Conservation (phyloP, 257 asterid species). For the Oldenlandia corymbosa region DNA sequence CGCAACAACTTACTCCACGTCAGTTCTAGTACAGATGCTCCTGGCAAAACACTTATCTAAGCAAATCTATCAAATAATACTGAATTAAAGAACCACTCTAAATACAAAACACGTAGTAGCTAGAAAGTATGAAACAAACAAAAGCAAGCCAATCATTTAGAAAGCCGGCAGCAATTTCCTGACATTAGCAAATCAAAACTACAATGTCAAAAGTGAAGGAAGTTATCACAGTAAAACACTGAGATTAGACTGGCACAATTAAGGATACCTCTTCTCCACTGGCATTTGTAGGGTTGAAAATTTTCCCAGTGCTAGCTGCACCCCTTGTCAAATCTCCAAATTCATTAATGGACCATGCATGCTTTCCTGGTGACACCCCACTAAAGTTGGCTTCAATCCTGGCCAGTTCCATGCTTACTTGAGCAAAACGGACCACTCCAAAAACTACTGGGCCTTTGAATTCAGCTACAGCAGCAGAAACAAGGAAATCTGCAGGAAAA, state of each 20-base stretch:
- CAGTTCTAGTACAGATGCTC: too few species aligned
- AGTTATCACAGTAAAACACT: not conserved
- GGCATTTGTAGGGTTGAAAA: slow-evolving; percentile 46
- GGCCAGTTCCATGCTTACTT: slow-evolving; percentile 79
- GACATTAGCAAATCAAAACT: not conserved
- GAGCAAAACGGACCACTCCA: slow-evolving; percentile 91
- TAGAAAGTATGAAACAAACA: not conserved
- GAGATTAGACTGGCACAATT: not conserved
- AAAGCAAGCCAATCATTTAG: not conserved
- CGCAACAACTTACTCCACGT: too few species aligned
- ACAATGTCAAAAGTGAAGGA: not conserved
- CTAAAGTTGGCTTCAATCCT: slow-evolving; percentile 86
- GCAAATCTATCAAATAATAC: not conserved
- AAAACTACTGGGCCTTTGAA: slow-evolving; percentile 76
- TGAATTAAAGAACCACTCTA: not conserved
- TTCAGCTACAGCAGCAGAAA: slow-evolving; percentile 90
- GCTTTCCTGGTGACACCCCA: slow-evolving; percentile 81
- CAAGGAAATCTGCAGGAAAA: slow-evolving; percentile 62
- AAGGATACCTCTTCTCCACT: slow-evolving; percentile 36
- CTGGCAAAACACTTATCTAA: not conserved
- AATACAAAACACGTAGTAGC: not conserved
- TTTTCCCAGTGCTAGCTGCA: slow-evolving; percentile 84
- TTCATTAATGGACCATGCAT: slow-evolving; percentile 81
- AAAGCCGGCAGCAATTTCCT: not conserved
- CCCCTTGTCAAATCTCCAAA: slow-evolving; percentile 88